Evolutionary conservation across 2,329 filamentous ascomycete genomes (phyloP).

Genomic region (Colletotrichum sp.): DNA sequence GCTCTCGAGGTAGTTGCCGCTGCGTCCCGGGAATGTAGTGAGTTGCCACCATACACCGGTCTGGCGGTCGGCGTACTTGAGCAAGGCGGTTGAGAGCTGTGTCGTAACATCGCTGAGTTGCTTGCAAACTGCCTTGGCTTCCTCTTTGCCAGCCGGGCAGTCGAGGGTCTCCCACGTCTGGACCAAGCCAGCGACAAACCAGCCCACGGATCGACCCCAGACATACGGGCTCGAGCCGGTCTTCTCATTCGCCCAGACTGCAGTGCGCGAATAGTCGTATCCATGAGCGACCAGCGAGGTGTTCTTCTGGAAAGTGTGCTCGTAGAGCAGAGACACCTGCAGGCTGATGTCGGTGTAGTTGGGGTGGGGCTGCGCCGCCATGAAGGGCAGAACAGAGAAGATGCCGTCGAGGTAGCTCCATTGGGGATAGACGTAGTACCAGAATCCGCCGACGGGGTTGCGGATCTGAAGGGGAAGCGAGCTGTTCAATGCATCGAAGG

Average conservation of each 20-base stretch:
- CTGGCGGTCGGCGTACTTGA: conserved; percentile 2
- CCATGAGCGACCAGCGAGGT: conserved; percentile 19
- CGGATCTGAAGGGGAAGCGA: conserved; percentile 27
- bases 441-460: conserved; percentile 38
- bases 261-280: conserved; percentile 19
- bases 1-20: conserved; percentile 23
- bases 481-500: conserved; percentile 22
- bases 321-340: conserved; percentile 23
- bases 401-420: conserved; percentile 61
- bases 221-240: conserved; percentile 23
- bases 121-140: not conserved
- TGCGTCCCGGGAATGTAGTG: conserved; percentile 6
- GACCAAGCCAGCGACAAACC: conserved; percentile 22
- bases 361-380: conserved; percentile 15
- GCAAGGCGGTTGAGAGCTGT: not conserved
- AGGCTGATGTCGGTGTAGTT: conserved; percentile 25
- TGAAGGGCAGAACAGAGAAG: conserved; percentile 52
- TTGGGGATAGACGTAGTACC: conserved; percentile 50
- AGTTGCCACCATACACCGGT: conserved; percentile 23
- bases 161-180: conserved; percentile 17
- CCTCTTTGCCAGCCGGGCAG: not conserved
- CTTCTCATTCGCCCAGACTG: conserved; percentile 17
- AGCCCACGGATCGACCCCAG: conserved; percentile 21
- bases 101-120: not conserved
- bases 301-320: conserved; percentile 13